Evolutionary conservation across 2,329 filamentous ascomycete genomes (phyloP).

Genomic region (Colletotrichum sp.): DNA sequence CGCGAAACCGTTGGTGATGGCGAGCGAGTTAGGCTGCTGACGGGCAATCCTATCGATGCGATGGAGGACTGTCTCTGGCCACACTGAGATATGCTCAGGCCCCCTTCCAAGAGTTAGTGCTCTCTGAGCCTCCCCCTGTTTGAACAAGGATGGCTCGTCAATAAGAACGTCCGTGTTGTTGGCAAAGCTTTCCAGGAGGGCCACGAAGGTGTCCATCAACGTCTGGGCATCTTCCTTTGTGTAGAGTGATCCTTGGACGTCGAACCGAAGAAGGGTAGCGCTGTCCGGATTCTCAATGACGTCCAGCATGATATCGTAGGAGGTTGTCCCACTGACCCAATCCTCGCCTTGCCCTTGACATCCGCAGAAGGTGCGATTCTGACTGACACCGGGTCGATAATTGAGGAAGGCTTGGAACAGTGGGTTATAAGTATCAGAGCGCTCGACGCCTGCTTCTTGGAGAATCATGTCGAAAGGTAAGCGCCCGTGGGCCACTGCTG

Average conservation of each 20-base stretch:
- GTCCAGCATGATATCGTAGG: not conserved
- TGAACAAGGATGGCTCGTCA: not conserved
- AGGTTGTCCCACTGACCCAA: not conserved
- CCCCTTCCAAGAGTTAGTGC: not conserved
- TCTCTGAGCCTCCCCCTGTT: not conserved
- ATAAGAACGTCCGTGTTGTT: not conserved
- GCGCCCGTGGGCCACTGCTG: constrained; percentile 44
- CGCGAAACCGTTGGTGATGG: not conserved
- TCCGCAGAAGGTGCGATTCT: not conserved
- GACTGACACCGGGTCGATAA: constrained; percentile 29
- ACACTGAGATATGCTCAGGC: not conserved
- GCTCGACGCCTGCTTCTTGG: constrained; percentile 41
- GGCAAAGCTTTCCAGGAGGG: not conserved
- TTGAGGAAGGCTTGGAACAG: constrained; percentile 52
- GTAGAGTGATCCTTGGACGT: not conserved
- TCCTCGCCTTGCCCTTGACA: not conserved
- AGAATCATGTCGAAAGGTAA: constrained; percentile 57
- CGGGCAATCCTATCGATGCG: not conserved
- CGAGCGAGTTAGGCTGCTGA: not conserved
- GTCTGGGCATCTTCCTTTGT: not conserved
- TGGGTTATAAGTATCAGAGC: constrained; percentile 44
- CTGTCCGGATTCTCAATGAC: not conserved
- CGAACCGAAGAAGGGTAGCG: not conserved
- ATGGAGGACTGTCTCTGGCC: not conserved
- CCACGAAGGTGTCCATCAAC: not conserved